phyloP scores from a whole-genome alignment of 139 green algal species.

The Tetraselmis striata region DNA sequence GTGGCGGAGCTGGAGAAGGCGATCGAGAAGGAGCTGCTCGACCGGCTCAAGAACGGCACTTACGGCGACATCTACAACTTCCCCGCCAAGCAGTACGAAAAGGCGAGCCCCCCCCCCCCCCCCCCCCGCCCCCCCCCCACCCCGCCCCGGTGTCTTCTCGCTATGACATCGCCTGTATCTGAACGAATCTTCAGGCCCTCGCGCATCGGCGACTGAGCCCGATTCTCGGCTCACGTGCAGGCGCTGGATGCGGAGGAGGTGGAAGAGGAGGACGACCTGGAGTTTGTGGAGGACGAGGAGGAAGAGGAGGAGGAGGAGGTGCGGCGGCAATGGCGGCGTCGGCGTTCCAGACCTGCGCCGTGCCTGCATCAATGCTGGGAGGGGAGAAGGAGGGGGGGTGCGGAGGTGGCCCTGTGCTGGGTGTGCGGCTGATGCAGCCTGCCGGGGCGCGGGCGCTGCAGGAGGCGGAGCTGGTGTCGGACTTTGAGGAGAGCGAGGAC shows the following conservation, averaged over 20 bases:
- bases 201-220: neutral
- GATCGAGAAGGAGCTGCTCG: conserved; percentile 89
- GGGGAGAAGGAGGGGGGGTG: neutral
- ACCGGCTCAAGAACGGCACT: conserved; percentile 86
- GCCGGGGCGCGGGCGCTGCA: neutral
- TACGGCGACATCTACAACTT: conserved; percentile 99
- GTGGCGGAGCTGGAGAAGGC: conserved; percentile 81
- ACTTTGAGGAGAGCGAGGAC: conserved; percentile 44
- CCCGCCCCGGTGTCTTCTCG: neutral
- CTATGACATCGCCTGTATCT: neutral
- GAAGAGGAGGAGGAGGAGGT: conserved; percentile 33
- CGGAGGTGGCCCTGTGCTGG: neutral
- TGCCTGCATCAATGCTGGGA: neutral
- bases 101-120: conserved; percentile 38
- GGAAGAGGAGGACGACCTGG: conserved; percentile 45
- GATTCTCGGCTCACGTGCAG: conserved; percentile 33
- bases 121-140: no score
- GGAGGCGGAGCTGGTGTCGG: neutral
- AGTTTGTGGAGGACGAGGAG: conserved; percentile 62
- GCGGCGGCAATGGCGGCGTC: neutral
- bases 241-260: conserved; percentile 36
- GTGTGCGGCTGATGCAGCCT: neutral
- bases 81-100: conserved; percentile 82
- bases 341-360: neutral
- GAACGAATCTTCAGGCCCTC: neutral